Evolutionary conservation across 179 eudicot genomes (phyloP), one percentile per base, ranked within the genome.

Genomic region (Sideroxylon spinosum): DNA sequence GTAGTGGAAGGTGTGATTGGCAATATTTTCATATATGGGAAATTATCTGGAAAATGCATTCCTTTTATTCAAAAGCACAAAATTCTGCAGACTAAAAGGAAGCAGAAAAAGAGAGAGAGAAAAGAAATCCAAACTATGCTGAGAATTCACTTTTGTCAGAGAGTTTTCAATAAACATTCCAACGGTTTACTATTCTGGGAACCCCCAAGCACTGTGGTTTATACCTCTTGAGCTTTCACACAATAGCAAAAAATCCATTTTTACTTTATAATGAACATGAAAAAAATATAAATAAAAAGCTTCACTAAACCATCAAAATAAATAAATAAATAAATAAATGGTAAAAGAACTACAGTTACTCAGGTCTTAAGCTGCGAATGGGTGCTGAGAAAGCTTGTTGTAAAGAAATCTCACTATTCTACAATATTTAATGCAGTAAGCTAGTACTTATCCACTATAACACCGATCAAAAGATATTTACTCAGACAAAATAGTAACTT

Each of bases 261-360:
- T 74, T 22, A 9, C 56, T 53, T 19, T 71, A 1, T 17, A 50
- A 11, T 19, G 9, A 73, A 26, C 23, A 73, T 55, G 19, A 28
- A 37, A 4, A 4, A 20, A 19, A 19, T 14, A 74, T 6, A 74
- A 32, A 23, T 19, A 28, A 59, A 61, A 37, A 0, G 52, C 50
- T 32, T 32, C 12, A 52, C 23, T 32, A 67, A 74, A 74, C 50
- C 68, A 74, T 20, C 50, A 56, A 28, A 74, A 59, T n/a, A n/a
- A n/a, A n/a, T n/a, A n/a, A n/a, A n/a, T n/a, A n/a, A n/a, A n/a
- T n/a, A n/a, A n/a, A n/a, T n/a, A 57, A 49, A 28, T 10, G 66
- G 49, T 19, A 57, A 57, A 25, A 61, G 57, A 75, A 75, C 5
- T 1, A 16, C 28, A 9, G 13, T 26, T 50, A 6, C 55, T 70